Percentiles rank a stretch among this genome's conserved stretches.
phyloP scores from a whole-genome alignment of 805 yeast genomes.

The Pichia insulana region DNA sequence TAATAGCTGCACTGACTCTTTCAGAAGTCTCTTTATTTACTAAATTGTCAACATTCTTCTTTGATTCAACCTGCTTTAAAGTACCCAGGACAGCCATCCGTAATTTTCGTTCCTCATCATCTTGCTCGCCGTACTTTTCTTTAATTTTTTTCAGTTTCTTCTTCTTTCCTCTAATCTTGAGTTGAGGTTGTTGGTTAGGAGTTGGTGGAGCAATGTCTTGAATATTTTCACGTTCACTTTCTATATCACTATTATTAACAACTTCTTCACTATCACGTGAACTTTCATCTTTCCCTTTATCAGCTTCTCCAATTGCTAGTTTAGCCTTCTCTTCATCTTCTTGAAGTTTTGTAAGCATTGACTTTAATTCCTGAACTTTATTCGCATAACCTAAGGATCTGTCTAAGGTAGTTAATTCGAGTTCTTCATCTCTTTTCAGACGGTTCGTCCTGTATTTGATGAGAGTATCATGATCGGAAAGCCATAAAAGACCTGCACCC shows the following conservation, averaged over 20 bases:
- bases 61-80: conserved; percentile 44
- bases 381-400: conserved; percentile 18
- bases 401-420: conserved; percentile 23
- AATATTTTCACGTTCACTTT: not conserved
- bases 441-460: conserved; percentile 25
- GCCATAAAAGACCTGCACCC: conserved; percentile 84
- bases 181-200: conserved; percentile 22
- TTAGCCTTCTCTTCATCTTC: conserved; percentile 10
- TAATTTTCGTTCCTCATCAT: conserved; percentile 71
- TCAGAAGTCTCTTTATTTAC: conserved; percentile 1
- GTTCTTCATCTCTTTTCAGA: conserved; percentile 21
- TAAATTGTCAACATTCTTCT: conserved; percentile 7
- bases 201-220: conserved; percentile 10
- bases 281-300: conserved; percentile 14
- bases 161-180: conserved; percentile 71
- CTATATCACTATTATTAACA: not conserved
- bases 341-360: conserved; percentile 24
- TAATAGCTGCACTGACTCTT: conserved; percentile 10
- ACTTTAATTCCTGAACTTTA: conserved; percentile 24
- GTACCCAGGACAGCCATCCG: conserved; percentile 83
- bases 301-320: not conserved
- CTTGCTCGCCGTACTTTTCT: conserved; percentile 81
- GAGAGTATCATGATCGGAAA: conserved; percentile 47
- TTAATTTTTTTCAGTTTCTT: conserved; percentile 77
- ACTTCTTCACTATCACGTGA: conserved; percentile 1